Percentiles rank a stretch among this genome's conserved stretches.
These are phyloP conservation scores for Podospora comata DNA, from an alignment of 495 filamentous ascomycete species.

Conservation along the genomic window DNA sequence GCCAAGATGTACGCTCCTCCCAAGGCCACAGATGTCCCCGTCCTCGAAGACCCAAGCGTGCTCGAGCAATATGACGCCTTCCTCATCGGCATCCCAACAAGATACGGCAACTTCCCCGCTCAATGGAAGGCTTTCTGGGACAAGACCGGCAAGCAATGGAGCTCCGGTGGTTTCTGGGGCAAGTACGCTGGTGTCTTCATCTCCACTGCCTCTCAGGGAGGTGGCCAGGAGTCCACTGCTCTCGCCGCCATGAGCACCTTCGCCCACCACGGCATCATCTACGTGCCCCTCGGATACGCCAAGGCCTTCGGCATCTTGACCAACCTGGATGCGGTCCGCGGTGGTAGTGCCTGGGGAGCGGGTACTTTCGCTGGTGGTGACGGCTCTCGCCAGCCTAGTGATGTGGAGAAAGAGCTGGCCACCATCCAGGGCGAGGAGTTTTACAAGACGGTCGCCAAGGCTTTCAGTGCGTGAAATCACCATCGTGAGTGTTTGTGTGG, in stretches of 20 bases:
- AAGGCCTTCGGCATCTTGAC: constrained; percentile 65
- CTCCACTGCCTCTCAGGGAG: constrained; percentile 74
- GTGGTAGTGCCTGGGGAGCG: constrained; percentile 89
- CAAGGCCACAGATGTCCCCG: constrained; percentile 64
- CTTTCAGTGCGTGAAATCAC: constrained; percentile 67
- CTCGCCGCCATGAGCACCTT: constrained; percentile 82
- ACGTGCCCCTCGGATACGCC: constrained; percentile 90
- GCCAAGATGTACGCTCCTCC: constrained; percentile 79
- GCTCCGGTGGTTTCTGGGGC: constrained; percentile 70
- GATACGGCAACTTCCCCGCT: constrained; percentile 96
- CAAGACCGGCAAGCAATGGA: constrained; percentile 71
- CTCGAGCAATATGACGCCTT: constrained; percentile 85
- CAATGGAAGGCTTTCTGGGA: constrained; percentile 96
- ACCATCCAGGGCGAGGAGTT: constrained; percentile 80
- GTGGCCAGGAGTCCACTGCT: constrained; percentile 89
- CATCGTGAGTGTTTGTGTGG: constrained; percentile 56
- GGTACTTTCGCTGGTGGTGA: constrained; percentile 82
- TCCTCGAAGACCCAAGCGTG: constrained; percentile 57
- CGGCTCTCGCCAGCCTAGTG: constrained; percentile 76
- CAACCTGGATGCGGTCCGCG: constrained; percentile 72
- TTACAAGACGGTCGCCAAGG: constrained; percentile 73
- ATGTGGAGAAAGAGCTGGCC: constrained; percentile 73
- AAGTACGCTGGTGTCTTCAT: constrained; percentile 94
- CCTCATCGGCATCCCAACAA: constrained; percentile 95
- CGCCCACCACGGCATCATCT: constrained; percentile 91